Base-by-base conservation (phyloP, 768 basidiomycete species). In the Tephrocybe sp. region DNA sequence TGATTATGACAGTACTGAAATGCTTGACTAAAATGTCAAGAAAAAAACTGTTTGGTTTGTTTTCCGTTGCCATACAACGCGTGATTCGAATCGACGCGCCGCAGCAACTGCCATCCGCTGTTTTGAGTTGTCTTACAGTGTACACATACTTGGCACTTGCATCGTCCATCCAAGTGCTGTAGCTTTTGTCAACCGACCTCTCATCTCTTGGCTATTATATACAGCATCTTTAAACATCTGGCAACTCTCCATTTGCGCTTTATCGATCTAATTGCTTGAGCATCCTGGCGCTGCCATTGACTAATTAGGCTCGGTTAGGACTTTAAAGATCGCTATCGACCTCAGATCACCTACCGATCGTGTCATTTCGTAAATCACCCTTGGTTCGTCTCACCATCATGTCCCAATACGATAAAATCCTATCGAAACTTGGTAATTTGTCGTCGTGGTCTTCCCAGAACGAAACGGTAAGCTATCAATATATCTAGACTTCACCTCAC, bases 371-470 rank as follows among this genome's bases (percentile, higher is more conserved):
- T 12, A 36, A 12, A 15, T 17, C 17, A 15, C n/a, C n/a, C n/a
- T n/a, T n/a, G n/a, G n/a, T n/a, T n/a, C 12, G 18, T 39, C 8
- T 21, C 20, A 14, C 25, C 23, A 49, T 20, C 54, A 71, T 61
- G 64, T 62, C 67, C 23, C 62, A 60, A 32, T 75, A 79, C 65
- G 72, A 78, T 47, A 71, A 74, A 51, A 64, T 77, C 45, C 72
- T 68, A 23, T 61, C 60, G 20, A 61, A 55, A 33, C 68, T 69
- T 17, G 68, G 64, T 42, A 59, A 58, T 33, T 55, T 67, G 15
- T 64, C 72, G 1, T 54, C 62, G n/a, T 76, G 74, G 74, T 67
- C 69, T 5, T 42, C 58, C 0, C 48, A 62, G 32, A 61, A 71
- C 55, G 73, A 76, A 64, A 50, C 64, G 56, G 73, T 69, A 47